Base-by-base conservation (phyloP, 2,329 filamentous ascomycete genomes). In the Cryoendolithus antarcticus region DNA sequence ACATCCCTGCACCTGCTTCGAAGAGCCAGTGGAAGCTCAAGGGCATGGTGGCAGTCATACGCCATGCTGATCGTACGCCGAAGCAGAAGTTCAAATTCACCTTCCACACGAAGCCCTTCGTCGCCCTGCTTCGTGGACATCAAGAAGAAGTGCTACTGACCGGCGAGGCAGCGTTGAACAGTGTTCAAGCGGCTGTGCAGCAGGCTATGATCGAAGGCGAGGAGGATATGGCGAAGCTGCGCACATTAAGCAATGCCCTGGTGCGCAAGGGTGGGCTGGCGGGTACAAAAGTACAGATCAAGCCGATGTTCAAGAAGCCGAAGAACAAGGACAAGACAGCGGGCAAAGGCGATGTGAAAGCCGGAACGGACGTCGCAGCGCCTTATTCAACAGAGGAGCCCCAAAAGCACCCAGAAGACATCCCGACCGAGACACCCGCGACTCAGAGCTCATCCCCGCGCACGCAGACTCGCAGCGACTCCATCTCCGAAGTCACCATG, bases 51-150 rank as follows among this genome's bases (percentile, higher is more conserved):
- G 89, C 88, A 2, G 91, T 98, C 10, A 86, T 98, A 48, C 78
- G 91, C 21, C 91, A 98, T 61, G 93, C 93, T 2, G 91, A 98
- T 63, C 81, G 91, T 41, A 98, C 91, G 1, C 91, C 91, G 2
- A 98, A 98, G 64, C 91, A 98, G 55, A 98, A 98, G 59, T 95
- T 95, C 70, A 98, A 98, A 59, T 98, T 96, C 54, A 98, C 91
- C 0, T 96, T 98, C 53, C 91, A 98, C 56, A 93, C 86, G 0
- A 85, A 88, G 46, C 91, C 91, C 0, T 98, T 98, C 55, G 88
- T 98, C 46, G 84, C 93, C 47, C 70, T 98, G 3, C 74, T 98
- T 32, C 93, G 89, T 57, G 91, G 91, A 0, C 89, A 98, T 53
- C 85, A 93, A 54, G 89, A 96, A 61, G 91, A 98, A 58, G 91